Evolutionary conservation across 306 rosid genomes (phyloP), one percentile per base, ranked within the genome.

Genomic region (Oemleria cerasiformis): DNA sequence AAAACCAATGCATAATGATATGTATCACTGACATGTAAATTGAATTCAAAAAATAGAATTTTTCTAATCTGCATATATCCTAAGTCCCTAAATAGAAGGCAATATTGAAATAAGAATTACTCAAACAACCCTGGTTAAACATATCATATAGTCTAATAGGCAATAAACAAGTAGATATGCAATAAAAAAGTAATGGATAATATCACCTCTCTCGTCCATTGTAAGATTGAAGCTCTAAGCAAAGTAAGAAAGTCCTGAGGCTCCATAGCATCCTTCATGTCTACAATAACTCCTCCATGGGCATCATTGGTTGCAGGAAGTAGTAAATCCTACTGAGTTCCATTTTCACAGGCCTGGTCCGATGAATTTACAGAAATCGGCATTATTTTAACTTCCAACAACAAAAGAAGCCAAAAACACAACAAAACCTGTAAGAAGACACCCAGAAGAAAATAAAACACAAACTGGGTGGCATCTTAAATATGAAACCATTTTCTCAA

Each of bases 131-230:
- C 20, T 36, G 39, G 44, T 48, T 9, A 56, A 56, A 10, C 51
- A 42, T 55, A n/a, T 7, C 49, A 21, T 16, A 68, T 9, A 69
- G 63, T 19, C 63, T 39, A 38, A 69, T 54, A 54, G 34, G n/a
- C 12, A 21, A 38, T 50, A 30, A 73, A 3, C 38, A 64, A 53
- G 21, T 34, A 15, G 34, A 38, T 38, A 73, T 63, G 15, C 42
- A 51, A 16, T 41, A 17, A 40, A 23, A 50, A 19, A 8, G 10
- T 25, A 65, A 61, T 4, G 36, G 39, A 19, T 12, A 55, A 47
- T 3, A 70, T 9, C 81, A 93, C 98, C 96, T 84, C 87, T 12
- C 75, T 80, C 80, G 82, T 90, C 98, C 98, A 93, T 21, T 77
- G 83, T 5, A 87, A 74, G 63, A 90, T 81, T 62, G 98, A 92